phyloP scores from a whole-genome alignment of 2,329 filamentous ascomycete species.

The Gliomastix tumulicola region DNA sequence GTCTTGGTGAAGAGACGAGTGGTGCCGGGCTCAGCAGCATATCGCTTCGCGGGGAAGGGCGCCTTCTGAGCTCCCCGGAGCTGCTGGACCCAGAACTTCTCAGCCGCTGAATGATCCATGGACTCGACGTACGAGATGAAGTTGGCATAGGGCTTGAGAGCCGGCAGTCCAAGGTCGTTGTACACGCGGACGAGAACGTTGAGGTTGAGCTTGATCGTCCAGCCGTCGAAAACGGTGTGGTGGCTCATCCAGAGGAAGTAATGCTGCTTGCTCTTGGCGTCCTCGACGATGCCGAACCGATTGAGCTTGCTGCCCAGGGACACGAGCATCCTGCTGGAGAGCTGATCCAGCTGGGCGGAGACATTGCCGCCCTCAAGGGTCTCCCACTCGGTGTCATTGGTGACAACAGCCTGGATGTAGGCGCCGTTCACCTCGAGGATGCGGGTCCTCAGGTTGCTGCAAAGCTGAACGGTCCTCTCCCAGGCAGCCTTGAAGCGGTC shows the following conservation, averaged over 20 bases:
- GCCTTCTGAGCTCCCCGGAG: conserved; percentile 3
- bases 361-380: neutral
- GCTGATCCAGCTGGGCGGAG: neutral
- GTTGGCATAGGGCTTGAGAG: neutral
- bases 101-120: neutral
- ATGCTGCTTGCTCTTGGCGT: neutral
- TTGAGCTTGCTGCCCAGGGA: conserved; percentile 6
- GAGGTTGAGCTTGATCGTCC: conserved; percentile 6
- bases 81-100: neutral
- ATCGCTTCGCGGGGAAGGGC: neutral
- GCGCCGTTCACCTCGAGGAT: conserved; percentile 7
- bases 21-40: neutral
- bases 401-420: conserved; percentile 7
- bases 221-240: conserved; percentile 11
- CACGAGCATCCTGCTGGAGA: conserved; percentile 4
- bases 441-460: conserved; percentile 9
- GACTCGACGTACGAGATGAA: conserved; percentile 1
- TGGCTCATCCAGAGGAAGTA: conserved; percentile 10
- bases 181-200: neutral
- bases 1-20: neutral
- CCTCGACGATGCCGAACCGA: conserved; percentile 5
- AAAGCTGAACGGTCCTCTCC: conserved; percentile 2
- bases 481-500: conserved; percentile 6
- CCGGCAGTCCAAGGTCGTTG: conserved; percentile 9
- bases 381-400: neutral